Conservation (phyloP, 305 asterid species). For the Nicotiana rustica region DNA sequence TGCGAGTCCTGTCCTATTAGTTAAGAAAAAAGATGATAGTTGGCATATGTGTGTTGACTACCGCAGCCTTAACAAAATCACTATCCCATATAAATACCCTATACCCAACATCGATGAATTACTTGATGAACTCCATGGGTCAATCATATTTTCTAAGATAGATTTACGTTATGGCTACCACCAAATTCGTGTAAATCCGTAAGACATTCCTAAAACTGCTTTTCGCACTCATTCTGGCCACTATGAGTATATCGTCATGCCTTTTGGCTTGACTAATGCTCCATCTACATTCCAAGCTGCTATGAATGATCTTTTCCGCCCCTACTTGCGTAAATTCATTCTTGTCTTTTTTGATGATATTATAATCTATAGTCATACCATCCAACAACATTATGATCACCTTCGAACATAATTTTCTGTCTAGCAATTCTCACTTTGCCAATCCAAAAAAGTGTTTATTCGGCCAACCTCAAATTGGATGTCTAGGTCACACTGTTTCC, state of each 20-base stretch:
- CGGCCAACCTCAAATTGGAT: background rate
- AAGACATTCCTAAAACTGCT: background rate
- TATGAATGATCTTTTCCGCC: too few species aligned
- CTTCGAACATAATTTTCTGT: background rate
- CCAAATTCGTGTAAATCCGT: background rate
- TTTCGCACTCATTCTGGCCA: constrained; percentile 32
- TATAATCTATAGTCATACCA: background rate
- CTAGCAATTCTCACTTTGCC: background rate
- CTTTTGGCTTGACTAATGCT: constrained; percentile 5
- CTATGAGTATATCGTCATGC: constrained; percentile 33
- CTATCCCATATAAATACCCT: too few species aligned
- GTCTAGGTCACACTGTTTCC: background rate
- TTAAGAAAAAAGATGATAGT: too few species aligned
- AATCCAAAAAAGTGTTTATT: background rate
- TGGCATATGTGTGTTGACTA: too few species aligned
- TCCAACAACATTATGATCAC: background rate
- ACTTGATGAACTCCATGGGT: too few species aligned
- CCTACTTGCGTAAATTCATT: too few species aligned
- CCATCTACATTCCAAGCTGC: constrained; percentile 10
- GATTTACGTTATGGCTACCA: background rate
- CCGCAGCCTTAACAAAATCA: too few species aligned
- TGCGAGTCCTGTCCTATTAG: too few species aligned
- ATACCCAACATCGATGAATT: too few species aligned
- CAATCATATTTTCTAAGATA: too few species aligned
- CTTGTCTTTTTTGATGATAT: too few species aligned